These are phyloP conservation scores for Cercophora scortea DNA, from an alignment of 495 filamentous ascomycete genomes.

Conservation along the genomic window DNA sequence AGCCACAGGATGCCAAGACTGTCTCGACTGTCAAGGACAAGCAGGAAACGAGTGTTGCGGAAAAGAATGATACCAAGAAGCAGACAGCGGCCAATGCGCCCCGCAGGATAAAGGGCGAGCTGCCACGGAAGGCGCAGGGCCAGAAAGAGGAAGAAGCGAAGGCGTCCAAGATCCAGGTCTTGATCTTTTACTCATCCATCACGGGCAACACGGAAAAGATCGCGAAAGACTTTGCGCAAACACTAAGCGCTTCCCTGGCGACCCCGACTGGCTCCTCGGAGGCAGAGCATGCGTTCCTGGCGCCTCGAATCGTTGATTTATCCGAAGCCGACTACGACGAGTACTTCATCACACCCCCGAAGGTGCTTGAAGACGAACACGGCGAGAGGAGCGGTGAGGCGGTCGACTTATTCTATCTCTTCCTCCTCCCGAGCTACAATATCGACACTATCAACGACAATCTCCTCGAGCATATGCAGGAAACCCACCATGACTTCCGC, in stretches of 20 bases:
- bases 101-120: constrained; percentile 42
- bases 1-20: not conserved
- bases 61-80: not conserved
- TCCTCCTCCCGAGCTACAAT: constrained; percentile 82
- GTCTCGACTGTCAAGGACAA: constrained; percentile 1
- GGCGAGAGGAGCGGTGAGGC: constrained; percentile 21
- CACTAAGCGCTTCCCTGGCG: constrained; percentile 14
- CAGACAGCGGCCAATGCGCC: constrained; percentile 24
- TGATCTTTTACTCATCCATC: constrained; percentile 84
- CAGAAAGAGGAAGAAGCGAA: constrained; percentile 9
- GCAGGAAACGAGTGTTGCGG: not conserved
- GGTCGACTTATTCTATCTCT: constrained; percentile 66
- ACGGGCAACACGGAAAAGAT: constrained; percentile 69
- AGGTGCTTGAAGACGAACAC: constrained; percentile 14
- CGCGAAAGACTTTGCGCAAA: constrained; percentile 48
- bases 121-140: constrained; percentile 22
- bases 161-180: constrained; percentile 53
- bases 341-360: constrained; percentile 65
- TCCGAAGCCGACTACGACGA: constrained; percentile 86
- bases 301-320: constrained; percentile 66
- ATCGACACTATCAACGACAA: constrained; percentile 80
- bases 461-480: constrained; percentile 73
- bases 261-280: not conserved
- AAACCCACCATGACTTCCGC: constrained; percentile 92
- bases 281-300: constrained; percentile 34